These are phyloP conservation scores for Sambucus nigra DNA, from an alignment of 129 eudicot species.

Conservation along the genomic window DNA sequence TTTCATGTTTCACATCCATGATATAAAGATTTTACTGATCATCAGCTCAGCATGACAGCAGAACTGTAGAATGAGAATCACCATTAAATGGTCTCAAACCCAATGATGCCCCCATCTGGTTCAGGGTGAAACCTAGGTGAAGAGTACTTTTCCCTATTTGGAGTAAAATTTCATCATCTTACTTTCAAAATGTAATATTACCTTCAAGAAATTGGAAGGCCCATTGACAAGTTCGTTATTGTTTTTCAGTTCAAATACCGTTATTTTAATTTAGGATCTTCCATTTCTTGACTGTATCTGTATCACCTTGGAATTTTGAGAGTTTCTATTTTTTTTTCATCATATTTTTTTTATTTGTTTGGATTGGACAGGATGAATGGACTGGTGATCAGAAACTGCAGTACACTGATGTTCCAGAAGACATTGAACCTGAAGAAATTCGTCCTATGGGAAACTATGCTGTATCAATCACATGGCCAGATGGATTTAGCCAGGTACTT, in stretches of 20 bases:
- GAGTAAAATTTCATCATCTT: too few relatives aligned
- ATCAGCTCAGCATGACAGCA: too few relatives aligned
- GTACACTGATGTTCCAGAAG: slow-evolving; percentile 76
- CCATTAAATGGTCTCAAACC: too few relatives aligned
- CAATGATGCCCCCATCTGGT: too few relatives aligned
- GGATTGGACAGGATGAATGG: slow-evolving; percentile 72
- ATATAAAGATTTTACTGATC: too few relatives aligned
- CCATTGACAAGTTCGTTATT: slow-evolving; percentile 1
- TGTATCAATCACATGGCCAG: slow-evolving; percentile 96
- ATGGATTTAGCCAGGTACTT: slow-evolving; percentile 87
- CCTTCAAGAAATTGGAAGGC: background rate
- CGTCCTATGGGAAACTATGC: slow-evolving; percentile 99
- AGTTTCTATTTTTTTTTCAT: background rate
- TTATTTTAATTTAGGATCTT: background rate
- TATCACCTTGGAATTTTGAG: background rate
- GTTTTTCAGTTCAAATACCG: background rate
- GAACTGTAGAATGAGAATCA: too few relatives aligned
- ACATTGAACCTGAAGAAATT: slow-evolving; percentile 93
- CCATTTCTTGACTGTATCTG: background rate
- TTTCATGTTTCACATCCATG: too few relatives aligned
- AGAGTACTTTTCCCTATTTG: too few relatives aligned
- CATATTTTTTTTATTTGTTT: slow-evolving; percentile 7
- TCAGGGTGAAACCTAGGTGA: too few relatives aligned
- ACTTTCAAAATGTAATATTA: background rate
- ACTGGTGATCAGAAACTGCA: slow-evolving; percentile 85